A percentile compares a stretch with the other conserved stretches of the same genome.
phyloP scores from a whole-genome alignment of 768 basidiomycete genomes.

The Pulveroboletus sp. region DNA sequence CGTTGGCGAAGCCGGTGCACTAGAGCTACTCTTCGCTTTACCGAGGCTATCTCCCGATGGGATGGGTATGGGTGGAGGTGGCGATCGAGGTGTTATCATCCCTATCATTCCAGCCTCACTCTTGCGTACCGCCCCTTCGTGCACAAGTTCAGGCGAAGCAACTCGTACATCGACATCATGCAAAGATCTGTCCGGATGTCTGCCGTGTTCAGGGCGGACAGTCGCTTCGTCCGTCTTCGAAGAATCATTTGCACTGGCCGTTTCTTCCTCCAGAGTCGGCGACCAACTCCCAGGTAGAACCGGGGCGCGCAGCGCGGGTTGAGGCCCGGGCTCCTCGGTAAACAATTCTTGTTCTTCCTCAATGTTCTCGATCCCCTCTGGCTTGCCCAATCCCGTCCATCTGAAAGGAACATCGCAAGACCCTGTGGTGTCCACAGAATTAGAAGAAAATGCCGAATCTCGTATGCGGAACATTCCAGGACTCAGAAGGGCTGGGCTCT shows the following conservation, averaged over 20 bases:
- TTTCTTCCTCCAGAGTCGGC: slow-evolving; percentile 50
- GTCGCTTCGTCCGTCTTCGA: slow-evolving; percentile 26
- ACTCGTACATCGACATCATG: slow-evolving; percentile 51
- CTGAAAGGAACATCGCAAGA: slow-evolving; percentile 54
- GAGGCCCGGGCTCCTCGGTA: slow-evolving; percentile 22
- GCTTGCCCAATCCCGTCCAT: slow-evolving; percentile 51
- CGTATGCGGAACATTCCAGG: slow-evolving; percentile 53
- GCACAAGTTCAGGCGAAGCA: slow-evolving; percentile 49
- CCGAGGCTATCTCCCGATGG: slow-evolving; percentile 25
- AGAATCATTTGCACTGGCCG: slow-evolving; percentile 27
- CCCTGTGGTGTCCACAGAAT: slow-evolving; percentile 39
- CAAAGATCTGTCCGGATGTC: slow-evolving; percentile 34
- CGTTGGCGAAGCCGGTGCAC: slow-evolving; percentile 30
- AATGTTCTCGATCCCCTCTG: slow-evolving; percentile 37
- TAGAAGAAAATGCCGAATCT: slow-evolving; percentile 59
- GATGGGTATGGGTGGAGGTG: slow-evolving; percentile 25
- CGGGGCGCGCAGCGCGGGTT: slow-evolving; percentile 32
- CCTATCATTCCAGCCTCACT: slow-evolving; percentile 63
- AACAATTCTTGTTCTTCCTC: slow-evolving; percentile 33
- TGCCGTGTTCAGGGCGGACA: slow-evolving; percentile 25
- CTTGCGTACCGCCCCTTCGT: slow-evolving; percentile 44
- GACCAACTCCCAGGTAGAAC: slow-evolving; percentile 55
- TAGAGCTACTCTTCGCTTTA: slow-evolving; percentile 22
- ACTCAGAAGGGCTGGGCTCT: slow-evolving; percentile 43
- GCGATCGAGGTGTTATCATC: slow-evolving; percentile 37